Conservation (phyloP, 257 asterid species). For the Paraleonurus japonicus region DNA sequence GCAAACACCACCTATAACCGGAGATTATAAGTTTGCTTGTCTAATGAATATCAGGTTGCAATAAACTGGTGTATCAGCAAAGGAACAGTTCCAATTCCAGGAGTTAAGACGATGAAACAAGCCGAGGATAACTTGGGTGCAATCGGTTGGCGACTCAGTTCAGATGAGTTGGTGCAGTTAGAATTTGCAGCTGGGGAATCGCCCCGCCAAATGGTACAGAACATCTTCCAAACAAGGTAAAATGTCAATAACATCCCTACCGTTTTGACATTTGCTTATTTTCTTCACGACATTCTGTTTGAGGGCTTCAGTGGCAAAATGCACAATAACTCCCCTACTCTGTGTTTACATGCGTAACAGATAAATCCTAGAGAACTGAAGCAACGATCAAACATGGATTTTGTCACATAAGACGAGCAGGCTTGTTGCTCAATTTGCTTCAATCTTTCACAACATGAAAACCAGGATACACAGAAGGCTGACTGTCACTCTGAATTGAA, state of each 20-base stretch:
- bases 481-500: too few species aligned
- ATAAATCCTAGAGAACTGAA: background rate
- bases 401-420: background rate
- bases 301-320: background rate
- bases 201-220: constrained; percentile 78
- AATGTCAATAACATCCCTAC: background rate
- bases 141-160: constrained; percentile 84
- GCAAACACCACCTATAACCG: background rate
- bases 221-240: constrained; percentile 76
- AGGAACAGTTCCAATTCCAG: constrained; percentile 88
- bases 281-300: too few species aligned
- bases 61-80: constrained; percentile 93
- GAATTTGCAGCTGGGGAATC: constrained; percentile 73
- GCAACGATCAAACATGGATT: background rate
- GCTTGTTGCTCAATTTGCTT: background rate
- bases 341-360: background rate
- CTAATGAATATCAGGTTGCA: constrained; percentile 56
- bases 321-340: background rate
- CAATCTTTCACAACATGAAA: background rate
- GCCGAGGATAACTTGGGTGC: constrained; percentile 84
- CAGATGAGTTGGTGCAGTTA: constrained; percentile 63
- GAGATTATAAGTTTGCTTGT: background rate
- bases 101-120: constrained; percentile 76
- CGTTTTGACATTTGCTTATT: background rate
- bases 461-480: background rate